Evolutionary conservation across 2,329 filamentous ascomycete species (phyloP), one percentile per base, ranked within the genome.

Genomic region (Neoascochyta sp.): DNA sequence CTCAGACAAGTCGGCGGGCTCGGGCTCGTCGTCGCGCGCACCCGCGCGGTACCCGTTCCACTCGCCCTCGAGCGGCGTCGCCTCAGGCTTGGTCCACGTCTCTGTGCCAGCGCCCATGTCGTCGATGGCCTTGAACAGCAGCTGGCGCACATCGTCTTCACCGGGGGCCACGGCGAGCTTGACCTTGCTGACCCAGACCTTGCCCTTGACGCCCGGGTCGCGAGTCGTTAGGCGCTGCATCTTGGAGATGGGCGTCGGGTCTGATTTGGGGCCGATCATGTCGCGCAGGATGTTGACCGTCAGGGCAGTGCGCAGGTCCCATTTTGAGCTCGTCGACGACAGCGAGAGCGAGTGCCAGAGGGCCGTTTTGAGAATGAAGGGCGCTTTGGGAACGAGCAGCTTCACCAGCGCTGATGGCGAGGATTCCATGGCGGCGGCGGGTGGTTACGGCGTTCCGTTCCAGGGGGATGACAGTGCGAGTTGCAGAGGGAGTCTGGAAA

Each of bases 131-230:
- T 64, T 63, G 41, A 78, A 65, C 15, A 88, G 52, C 2, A 72
- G 68, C 23, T 81, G 71, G n/a, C 74, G 65, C 2, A 47, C 36
- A 22, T 69, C 65, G 24, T 74, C 49, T 54, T 71, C 71, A 1
- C 75, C 68, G 0, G 81, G 83, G 3, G 66, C 65, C 3, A 66
- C 65, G 0, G 78, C 75, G 10, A 86, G 66, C 0, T 73, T 75
- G 22, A 84, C 80, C 32, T 78, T 83, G 49, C 80, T 81, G 14
- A 94, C 72, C 89, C 89, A 95, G 43, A 92, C 78, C 24, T 75
- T 76, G 3, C 87, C 87, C 55, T 86, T 88, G 53, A 93, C 69
- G 0, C 77, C 79, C 0, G 74, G 74, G 31, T 84, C 82, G 34
- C 70, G 76, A 24, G 75, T 64, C 1, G 76, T 75, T n/a, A 76